These are phyloP conservation scores for Millerozyma miso DNA, from an alignment of 805 yeast genomes.

Conservation along the genomic window DNA sequence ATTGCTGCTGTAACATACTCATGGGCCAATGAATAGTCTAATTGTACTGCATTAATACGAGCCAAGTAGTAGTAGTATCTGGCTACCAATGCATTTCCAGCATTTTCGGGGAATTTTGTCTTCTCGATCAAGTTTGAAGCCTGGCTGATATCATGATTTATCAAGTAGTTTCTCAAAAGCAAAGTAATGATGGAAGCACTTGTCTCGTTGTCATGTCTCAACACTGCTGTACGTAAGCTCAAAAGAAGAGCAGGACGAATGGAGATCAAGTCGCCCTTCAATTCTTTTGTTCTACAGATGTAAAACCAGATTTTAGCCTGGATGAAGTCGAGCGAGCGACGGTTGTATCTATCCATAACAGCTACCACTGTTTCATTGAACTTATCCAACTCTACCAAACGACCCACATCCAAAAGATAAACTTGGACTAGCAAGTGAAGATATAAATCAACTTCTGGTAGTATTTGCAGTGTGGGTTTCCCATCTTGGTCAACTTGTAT, in stretches of 20 bases:
- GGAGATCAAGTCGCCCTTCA: conserved; percentile 46
- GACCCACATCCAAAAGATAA: conserved; percentile 61
- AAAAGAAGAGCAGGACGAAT: conserved; percentile 67
- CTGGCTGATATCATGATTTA: conserved; percentile 75
- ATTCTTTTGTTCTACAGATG: conserved; percentile 72
- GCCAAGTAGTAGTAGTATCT: conserved; percentile 89
- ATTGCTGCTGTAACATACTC: conserved; percentile 92
- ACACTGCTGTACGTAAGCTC: conserved; percentile 80
- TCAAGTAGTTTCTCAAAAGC: conserved; percentile 73
- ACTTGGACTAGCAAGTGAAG: conserved; percentile 76
- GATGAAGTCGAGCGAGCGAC: conserved; percentile 79
- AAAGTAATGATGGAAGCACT: conserved; percentile 84
- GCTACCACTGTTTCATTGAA: conserved; percentile 52
- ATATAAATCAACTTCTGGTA: conserved; percentile 80
- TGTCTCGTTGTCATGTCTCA: conserved; percentile 90
- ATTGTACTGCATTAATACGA: conserved; percentile 85
- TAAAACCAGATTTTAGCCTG: conserved; percentile 94
- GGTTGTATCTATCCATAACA: conserved; percentile 62
- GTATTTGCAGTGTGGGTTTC: conserved; percentile 35
- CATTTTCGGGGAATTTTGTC: conserved; percentile 79
- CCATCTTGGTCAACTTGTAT: conserved; percentile 17
- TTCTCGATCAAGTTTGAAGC: conserved; percentile 89
- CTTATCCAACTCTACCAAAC: conserved; percentile 44
- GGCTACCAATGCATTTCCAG: conserved; percentile 84
- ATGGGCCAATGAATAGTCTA: conserved; percentile 86